These are phyloP conservation scores for Mimosa pudica DNA, from an alignment of 306 rosid species.

Conservation along the genomic window DNA sequence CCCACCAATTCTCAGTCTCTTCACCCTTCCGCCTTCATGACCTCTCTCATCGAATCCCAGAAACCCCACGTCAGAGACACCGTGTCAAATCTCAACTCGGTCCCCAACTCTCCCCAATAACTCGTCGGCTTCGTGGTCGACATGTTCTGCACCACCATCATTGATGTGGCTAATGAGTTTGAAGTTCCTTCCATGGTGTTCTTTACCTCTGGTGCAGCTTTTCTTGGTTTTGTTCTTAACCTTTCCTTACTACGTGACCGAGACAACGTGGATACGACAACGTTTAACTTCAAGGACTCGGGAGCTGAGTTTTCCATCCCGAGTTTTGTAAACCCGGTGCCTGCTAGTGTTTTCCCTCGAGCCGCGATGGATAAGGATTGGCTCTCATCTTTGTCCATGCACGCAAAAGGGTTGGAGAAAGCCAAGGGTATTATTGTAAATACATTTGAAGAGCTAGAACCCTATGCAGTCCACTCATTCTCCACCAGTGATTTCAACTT, in stretches of 20 bases:
- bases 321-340: constrained; percentile 24
- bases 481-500: neutral
- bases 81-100: neutral
- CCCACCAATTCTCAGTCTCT: neutral
- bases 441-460: constrained; percentile 36
- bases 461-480: constrained; percentile 27
- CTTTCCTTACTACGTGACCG: constrained; percentile 37
- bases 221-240: neutral
- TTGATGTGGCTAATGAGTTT: neutral
- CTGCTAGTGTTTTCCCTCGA: constrained; percentile 25
- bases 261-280: neutral
- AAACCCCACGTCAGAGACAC: neutral
- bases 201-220: constrained; percentile 24
- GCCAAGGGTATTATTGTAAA: neutral
- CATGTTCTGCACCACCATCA: neutral
- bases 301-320: constrained; percentile 4
- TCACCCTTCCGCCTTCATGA: neutral
- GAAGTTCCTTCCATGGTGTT: constrained; percentile 28
- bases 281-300: constrained; percentile 17
- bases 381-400: neutral
- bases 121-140: neutral
- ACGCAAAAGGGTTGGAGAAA: neutral
- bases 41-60: neutral
- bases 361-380: constrained; percentile 1
- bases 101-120: neutral